phyloP scores from a whole-genome alignment of 1,284 basidiomycete species.

The Leccinum pachyderme region DNA sequence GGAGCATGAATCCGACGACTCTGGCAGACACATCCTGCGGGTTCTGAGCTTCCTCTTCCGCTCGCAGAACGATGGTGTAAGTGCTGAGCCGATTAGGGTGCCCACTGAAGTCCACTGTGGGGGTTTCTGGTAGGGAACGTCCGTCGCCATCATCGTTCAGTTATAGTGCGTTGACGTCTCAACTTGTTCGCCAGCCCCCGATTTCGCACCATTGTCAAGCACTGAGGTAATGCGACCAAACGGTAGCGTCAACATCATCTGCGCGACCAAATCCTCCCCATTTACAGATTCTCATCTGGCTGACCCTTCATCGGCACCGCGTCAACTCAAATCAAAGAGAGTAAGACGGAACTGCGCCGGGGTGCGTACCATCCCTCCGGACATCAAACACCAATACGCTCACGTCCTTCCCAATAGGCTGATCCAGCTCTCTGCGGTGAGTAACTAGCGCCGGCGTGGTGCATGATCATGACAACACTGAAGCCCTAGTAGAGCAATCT shows the following conservation, averaged over 20 bases:
- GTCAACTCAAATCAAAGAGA: not conserved
- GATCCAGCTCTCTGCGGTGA: constrained; percentile 72
- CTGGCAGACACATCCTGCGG: not conserved
- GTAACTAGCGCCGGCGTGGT: constrained; percentile 89
- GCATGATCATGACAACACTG: constrained; percentile 74
- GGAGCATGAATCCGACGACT: not conserved
- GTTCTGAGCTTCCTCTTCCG: not conserved
- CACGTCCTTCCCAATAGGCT: constrained; percentile 65
- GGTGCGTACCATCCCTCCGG: constrained; percentile 78
- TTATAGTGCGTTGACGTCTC: too few relatives aligned
- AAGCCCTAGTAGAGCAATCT: constrained; percentile 30
- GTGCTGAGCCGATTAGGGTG: not conserved
- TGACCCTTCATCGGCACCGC: constrained; percentile 32
- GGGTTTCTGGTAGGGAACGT: not conserved
- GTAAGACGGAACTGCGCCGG: not conserved
- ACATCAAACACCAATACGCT: constrained; percentile 87
- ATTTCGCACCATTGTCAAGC: too few relatives aligned
- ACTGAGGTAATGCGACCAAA: too few relatives aligned
- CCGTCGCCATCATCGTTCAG: not conserved
- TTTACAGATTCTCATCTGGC: constrained; percentile 68
- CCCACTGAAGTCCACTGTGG: not conserved
- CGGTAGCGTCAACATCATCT: constrained; percentile 50
- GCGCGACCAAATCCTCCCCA: constrained; percentile 67
- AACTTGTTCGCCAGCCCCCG: too few relatives aligned
- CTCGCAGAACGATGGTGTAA: not conserved